These are phyloP conservation scores for Coffea canephora DNA, from an alignment of 257 asterid species.

Conservation along the genomic window DNA sequence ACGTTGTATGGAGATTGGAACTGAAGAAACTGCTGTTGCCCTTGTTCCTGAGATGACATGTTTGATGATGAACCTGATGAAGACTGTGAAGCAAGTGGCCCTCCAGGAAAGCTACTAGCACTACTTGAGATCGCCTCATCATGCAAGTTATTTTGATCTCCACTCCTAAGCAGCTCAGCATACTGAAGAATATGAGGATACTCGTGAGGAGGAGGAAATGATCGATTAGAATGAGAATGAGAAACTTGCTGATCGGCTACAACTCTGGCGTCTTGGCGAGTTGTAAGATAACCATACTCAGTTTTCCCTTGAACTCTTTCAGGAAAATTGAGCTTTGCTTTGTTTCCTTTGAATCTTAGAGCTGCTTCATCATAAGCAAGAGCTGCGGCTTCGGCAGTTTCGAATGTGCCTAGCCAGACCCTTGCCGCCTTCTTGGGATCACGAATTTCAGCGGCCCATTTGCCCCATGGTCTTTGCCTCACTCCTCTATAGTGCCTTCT, in stretches of 20 bases:
- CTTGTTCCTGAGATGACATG: slow-evolving; percentile 15
- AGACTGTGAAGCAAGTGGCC: slow-evolving; percentile 26
- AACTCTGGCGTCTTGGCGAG: slow-evolving; percentile 10
- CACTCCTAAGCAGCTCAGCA: slow-evolving; percentile 31
- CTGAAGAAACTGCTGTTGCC: slow-evolving; percentile 22
- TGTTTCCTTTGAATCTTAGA: slow-evolving; percentile 74
- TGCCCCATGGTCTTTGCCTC: slow-evolving; percentile 88
- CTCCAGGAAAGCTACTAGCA: slow-evolving; percentile 6
- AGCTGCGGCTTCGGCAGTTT: slow-evolving; percentile 76
- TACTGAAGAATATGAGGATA: slow-evolving; percentile 31
- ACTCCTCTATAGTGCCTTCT: slow-evolving; percentile 81
- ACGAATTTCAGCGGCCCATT: slow-evolving; percentile 87
- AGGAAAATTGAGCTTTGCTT: slow-evolving; percentile 87
- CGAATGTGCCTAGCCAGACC: slow-evolving; percentile 85
- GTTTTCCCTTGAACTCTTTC: slow-evolving; percentile 64
- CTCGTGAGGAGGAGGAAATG: background rate
- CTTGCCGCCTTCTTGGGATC: slow-evolving; percentile 83
- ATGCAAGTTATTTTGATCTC: slow-evolving; percentile 5
- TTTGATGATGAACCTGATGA: slow-evolving; percentile 29
- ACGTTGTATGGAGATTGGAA: slow-evolving; percentile 33
- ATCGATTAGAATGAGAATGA: background rate
- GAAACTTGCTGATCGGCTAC: slow-evolving; percentile 3
- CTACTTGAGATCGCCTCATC: slow-evolving; percentile 11
- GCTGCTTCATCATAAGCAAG: slow-evolving; percentile 84
- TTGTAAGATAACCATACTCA: slow-evolving; percentile 30